Base-by-base conservation (phyloP, 441 rosid species). In the Gossypium laxum region DNA sequence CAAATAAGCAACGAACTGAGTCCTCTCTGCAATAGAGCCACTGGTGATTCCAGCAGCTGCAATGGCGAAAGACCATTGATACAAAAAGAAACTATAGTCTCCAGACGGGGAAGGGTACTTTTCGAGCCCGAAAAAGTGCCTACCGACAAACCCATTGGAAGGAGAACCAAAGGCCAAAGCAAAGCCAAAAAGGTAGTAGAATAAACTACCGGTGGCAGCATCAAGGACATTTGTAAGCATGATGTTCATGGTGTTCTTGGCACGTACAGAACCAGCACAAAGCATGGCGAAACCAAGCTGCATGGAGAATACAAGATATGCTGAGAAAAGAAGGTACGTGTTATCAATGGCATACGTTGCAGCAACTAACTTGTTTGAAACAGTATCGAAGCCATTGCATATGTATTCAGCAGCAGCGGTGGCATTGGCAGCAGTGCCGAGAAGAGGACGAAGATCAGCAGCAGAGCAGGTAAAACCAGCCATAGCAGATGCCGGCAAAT, bases 221-320 rank as follows among this genome's bases (percentile, higher is more conserved):
- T 84, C 87, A 10, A 84, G 82, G 61, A 85, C 86, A 64, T 85
- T 82, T 62, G 85, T 83, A 63, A 83, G 88, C 88, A 85, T 85
- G 43, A 81, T 65, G 38, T 65, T 65, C 69, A 47, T 65, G 34
- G 69, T 65, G 69, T 65, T 65, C 17, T 85, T 85, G 77, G 88
- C 86, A 8, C 83, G 81, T 41, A 81, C 83, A 2, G 85, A 82
- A 43, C 86, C 85, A 4, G 88, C 85, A 48, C 86, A 85, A 19
- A 83, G 80, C 85, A 81, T 85, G 68, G 86, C 84, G 67, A 83
- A 85, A 64, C 89, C 87, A 32, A 83, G 83, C 79, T 82, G 84
- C 84, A 82, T 85, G 67, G 85, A 56, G 21, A 85, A 85, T 14
- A 83, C 85, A 62, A 85, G 84, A 74, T 85, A 82, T 21, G 85